Evolutionary conservation across 2,329 filamentous ascomycete species (phyloP).

Genomic region (Orbilia ellipsospora): DNA sequence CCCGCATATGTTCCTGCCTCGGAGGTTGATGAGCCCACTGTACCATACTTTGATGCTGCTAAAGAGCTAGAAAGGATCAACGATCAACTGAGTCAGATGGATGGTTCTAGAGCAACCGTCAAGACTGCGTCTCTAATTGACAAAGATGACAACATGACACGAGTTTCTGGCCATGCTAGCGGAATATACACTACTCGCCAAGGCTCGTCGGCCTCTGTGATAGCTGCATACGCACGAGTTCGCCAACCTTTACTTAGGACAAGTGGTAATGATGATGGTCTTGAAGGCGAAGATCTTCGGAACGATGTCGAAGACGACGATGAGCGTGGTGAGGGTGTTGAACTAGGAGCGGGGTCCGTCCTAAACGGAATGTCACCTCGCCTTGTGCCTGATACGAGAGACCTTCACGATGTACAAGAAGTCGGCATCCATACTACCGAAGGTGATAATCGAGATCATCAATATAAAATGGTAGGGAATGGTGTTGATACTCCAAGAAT

Average conservation of each 20-base stretch:
- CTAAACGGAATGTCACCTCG: conserved; percentile 39
- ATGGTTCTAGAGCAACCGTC: conserved; percentile 35
- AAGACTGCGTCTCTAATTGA: conserved; percentile 49
- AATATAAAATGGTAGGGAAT: conserved; percentile 49
- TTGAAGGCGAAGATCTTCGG: conserved; percentile 42
- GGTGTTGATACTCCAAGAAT: conserved; percentile 40
- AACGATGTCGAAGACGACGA: conserved; percentile 54
- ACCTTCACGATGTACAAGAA: conserved; percentile 37
- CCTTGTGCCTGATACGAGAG: conserved; percentile 33
- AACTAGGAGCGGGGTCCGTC: conserved; percentile 40
- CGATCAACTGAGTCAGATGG: conserved; percentile 52
- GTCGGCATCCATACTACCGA: conserved; percentile 32
- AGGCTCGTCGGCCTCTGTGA: conserved; percentile 47
- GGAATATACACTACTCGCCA: conserved; percentile 46
- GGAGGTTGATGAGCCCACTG: conserved; percentile 40
- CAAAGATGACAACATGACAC: conserved; percentile 51
- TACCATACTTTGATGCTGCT: conserved; percentile 42
- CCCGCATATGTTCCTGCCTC: conserved; percentile 28
- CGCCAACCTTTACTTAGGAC: conserved; percentile 35
- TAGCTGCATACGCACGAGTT: conserved; percentile 40
- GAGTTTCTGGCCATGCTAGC: conserved; percentile 47
- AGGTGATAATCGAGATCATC: conserved; percentile 35
- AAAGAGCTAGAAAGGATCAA: conserved; percentile 53
- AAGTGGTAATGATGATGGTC: conserved; percentile 35
- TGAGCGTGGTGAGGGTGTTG: conserved; percentile 45